phyloP scores from a whole-genome alignment of 2,329 filamentous ascomycete genomes.

The Bipolaris bicolor region DNA sequence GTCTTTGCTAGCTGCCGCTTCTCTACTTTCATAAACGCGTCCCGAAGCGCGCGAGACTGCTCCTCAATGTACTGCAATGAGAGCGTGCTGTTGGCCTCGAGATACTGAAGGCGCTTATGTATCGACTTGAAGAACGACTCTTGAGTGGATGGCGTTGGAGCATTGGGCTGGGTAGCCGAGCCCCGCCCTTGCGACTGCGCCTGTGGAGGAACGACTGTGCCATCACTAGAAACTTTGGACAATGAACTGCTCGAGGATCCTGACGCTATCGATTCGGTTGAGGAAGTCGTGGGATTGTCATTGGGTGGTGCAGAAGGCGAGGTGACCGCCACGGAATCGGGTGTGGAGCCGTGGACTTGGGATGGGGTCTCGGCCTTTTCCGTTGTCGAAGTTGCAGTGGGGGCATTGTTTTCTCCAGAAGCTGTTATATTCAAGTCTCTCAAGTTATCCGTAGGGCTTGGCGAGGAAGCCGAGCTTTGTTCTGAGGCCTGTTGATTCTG shows the following conservation, averaged over 20 bases:
- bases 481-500: background rate
- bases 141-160: slow-evolving; percentile 81
- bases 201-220: slow-evolving; percentile 24
- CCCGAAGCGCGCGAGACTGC: slow-evolving; percentile 86
- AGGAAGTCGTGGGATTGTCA: slow-evolving; percentile 13
- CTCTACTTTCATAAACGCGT: slow-evolving; percentile 85
- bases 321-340: slow-evolving; percentile 2
- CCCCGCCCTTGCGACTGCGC: slow-evolving; percentile 28
- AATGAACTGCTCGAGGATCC: slow-evolving; percentile 15
- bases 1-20: slow-evolving; percentile 86
- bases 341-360: slow-evolving; percentile 10
- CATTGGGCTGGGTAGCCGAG: slow-evolving; percentile 54
- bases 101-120: slow-evolving; percentile 86
- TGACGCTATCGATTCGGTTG: slow-evolving; percentile 19
- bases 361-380: background rate
- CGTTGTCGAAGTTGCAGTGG: slow-evolving; percentile 1
- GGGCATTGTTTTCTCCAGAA: background rate
- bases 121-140: slow-evolving; percentile 98
- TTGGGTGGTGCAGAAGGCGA: slow-evolving; percentile 16
- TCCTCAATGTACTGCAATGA: slow-evolving; percentile 97
- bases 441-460: background rate
- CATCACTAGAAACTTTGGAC: slow-evolving; percentile 25
- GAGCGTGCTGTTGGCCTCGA: slow-evolving; percentile 90
- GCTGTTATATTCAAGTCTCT: background rate
- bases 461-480: background rate